Base-by-base conservation (phyloP, 1,284 basidiomycete genomes). In the Moesziomyces sp. region DNA sequence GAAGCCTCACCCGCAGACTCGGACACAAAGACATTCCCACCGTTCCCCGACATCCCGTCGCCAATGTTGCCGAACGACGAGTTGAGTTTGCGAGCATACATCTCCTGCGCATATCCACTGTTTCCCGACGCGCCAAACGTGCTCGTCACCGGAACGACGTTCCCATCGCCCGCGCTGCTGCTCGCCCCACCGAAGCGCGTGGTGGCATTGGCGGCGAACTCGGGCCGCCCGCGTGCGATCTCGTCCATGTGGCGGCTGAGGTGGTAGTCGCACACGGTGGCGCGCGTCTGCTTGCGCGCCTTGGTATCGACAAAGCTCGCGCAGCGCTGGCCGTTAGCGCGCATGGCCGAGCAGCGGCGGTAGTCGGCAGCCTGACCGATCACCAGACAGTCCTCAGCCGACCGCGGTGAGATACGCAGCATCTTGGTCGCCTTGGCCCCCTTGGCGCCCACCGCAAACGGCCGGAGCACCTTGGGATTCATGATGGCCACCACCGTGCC, bases 401-500 rank as follows among this genome's bases (percentile, higher is more conserved):
- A 92, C 49, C 91, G 89, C 0, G 96, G 96, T 0, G 93, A 95
- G 50, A 99, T 85, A 0, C 93, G 93, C 7, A 98, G 88, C 24
- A 94, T 89, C 74, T 95, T 93, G 44, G 89, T 51, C 42, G 74
- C 58, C 9, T 19, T 3, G 5, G 43, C 23, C 1, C 42, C 38
- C 13, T 59, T 58, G 26, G 50, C 24, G 24, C 24, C 24, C 24
- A 26, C 26, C 8, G 43, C n/a, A 24, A 44, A 90, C 14, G 93
- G 93, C 77, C 92, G 92, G 57, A 96, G 86, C 42, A 98, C 89
- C 62, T 88, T 89, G 0, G 96, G 94, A 80, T 96, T 97, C 26
- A 98, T 86, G 38, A 99, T 87, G 0, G 93, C 93, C 26, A 99
- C 87, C 3, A 98, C 92, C 48, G 93, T 91, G 1, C 96, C 96